Percentiles rank a stretch among this genome's conserved stretches.
Evolutionary conservation across 1,284 basidiomycete species (phyloP).

Genomic region (Sanghuangporus baumii): DNA sequence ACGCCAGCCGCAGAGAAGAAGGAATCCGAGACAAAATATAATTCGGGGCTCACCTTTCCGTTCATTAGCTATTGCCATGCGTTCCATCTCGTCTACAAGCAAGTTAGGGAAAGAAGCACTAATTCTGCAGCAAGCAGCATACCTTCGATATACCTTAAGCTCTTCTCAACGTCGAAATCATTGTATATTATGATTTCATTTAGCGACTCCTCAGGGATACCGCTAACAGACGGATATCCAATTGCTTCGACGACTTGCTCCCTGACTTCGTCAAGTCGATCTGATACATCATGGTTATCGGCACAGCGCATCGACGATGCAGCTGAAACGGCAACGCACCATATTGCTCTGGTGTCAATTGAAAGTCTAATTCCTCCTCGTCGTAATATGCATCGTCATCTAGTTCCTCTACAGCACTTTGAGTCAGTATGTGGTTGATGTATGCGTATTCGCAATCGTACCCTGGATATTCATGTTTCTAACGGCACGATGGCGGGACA

Average conservation of each 20-base stretch:
- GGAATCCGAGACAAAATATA: conserved; percentile 23
- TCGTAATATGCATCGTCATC: conserved; percentile 69
- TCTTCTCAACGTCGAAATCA: conserved; percentile 82
- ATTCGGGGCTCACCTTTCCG: conserved; percentile 76
- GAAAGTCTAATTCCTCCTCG: conserved; percentile 47
- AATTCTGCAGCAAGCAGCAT: conserved; percentile 32
- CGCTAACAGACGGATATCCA: conserved; percentile 59
- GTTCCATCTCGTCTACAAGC: conserved; percentile 52
- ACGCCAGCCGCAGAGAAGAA: background rate
- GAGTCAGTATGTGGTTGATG: conserved; percentile 21
- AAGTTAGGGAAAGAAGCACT: background rate
- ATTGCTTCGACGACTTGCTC: conserved; percentile 36
- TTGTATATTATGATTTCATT: conserved; percentile 84
- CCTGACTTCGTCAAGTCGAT: conserved; percentile 44
- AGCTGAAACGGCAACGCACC: conserved; percentile 34
- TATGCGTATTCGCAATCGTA: conserved; percentile 26
- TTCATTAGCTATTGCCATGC: conserved; percentile 50
- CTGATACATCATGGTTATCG: conserved; percentile 43
- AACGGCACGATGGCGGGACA: conserved; percentile 89
- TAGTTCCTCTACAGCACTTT: conserved; percentile 57
- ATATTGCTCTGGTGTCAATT: conserved; percentile 65
- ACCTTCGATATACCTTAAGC: conserved; percentile 34
- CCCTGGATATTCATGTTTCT: conserved; percentile 87
- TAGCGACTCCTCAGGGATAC: conserved; percentile 71
- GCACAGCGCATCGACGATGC: background rate